Evolutionary conservation across 2,329 filamentous ascomycete genomes (phyloP).

Genomic region (Alternaria gansuensis): DNA sequence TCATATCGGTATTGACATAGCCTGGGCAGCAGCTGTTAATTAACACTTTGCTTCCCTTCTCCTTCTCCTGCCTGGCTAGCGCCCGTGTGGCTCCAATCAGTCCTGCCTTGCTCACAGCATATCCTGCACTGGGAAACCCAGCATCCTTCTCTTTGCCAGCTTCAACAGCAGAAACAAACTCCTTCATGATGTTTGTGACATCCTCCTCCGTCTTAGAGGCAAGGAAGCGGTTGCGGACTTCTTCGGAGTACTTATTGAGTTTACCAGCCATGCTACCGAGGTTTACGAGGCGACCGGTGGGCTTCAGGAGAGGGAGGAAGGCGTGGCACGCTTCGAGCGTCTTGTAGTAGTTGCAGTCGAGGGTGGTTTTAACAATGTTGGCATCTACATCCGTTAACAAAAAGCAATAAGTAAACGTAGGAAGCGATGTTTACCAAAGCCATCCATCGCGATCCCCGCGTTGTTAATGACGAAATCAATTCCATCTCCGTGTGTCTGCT

Average conservation of each 20-base stretch:
- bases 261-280: constrained; percentile 58
- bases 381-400: constrained; percentile 45
- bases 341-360: constrained; percentile 63
- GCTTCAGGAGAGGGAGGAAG: constrained; percentile 59
- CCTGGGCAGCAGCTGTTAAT: constrained; percentile 58
- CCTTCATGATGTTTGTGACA: constrained; percentile 60
- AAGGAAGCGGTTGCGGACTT: constrained; percentile 57
- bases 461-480: constrained; percentile 66
- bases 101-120: constrained; percentile 59
- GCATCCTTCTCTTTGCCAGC: constrained; percentile 57
- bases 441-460: constrained; percentile 60
- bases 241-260: constrained; percentile 59
- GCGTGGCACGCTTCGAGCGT: constrained; percentile 58
- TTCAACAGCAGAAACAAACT: constrained; percentile 59
- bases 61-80: constrained; percentile 48
- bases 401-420: too few species aligned
- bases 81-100: constrained; percentile 55
- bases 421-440: constrained; percentile 51
- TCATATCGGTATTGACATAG: constrained; percentile 61
- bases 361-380: constrained; percentile 59
- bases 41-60: constrained; percentile 47
- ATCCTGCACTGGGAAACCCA: constrained; percentile 62
- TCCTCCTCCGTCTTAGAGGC: constrained; percentile 53
- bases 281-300: constrained; percentile 59
- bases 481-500: constrained; percentile 58